Evolutionary conservation across 768 basidiomycete species (phyloP), one percentile per base, ranked within the genome.

Genomic region (Podaxis rugospora): DNA sequence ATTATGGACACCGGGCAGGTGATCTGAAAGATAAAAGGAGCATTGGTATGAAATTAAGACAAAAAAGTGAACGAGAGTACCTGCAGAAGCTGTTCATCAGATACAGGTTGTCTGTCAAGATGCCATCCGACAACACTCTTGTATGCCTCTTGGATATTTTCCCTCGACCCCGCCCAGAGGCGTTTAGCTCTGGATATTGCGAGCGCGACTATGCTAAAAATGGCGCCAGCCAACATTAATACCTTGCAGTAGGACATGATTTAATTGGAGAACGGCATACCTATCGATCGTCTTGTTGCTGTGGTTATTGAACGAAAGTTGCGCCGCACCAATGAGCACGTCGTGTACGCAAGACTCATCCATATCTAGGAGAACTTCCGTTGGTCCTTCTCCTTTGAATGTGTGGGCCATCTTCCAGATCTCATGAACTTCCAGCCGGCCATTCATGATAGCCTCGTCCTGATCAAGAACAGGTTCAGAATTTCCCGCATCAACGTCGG

Each of bases 1-100:
- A 76, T 68, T 37, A 76, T 62, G n/a, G 59, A 52, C 10, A 74
- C 66, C 0, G 72, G 70, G 21, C 71, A 71, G 35, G 35, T 44
- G 44, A 74, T 67, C 71, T 71, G 49, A 28, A 36, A 6, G 23
- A 39, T 21, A 27, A 46, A 21, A 36, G n/a, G n/a, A n/a, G 44
- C 7, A 37, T n/a, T 37, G 39, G n/a, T 5, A 16, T 16, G 14
- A 3, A 7, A 44, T 16, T 44, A 4, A n/a, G 56, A 55, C 14
- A 32, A 54, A 42, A 49, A 11, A 35, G 14, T 3, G 0, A 58
- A 50, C 16, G 51, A 39, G 10, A 50, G 54, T 62, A 72, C 72
- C 63, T 66, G 67, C 35, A 44, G 44, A 5, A 71, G 58, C 3
- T 57, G 44, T 13, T 64, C 64, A 18, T 54, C 21, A 4, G 66